These are phyloP conservation scores for Chalaropsis ovoidea DNA, from an alignment of 2,329 filamentous ascomycete species.

Conservation along the genomic window DNA sequence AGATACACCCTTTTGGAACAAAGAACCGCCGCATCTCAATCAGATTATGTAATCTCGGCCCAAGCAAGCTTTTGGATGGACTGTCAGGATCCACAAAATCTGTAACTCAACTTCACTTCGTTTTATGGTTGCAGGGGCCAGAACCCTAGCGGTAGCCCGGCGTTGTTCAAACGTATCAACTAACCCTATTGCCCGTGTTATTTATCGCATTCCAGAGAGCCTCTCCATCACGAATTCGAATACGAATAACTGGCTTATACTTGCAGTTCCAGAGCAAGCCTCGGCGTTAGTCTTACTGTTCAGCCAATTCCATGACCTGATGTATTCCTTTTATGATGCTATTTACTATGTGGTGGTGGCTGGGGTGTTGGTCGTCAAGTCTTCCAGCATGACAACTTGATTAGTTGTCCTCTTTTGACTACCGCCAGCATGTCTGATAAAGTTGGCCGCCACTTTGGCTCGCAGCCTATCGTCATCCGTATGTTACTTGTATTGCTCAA, in stretches of 20 bases:
- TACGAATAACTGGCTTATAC: not conserved
- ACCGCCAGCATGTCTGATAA: not conserved
- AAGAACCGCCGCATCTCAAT: not conserved
- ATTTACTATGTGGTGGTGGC: not conserved
- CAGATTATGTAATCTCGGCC: slow-evolving; percentile 1
- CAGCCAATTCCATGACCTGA: not conserved
- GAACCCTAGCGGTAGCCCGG: not conserved
- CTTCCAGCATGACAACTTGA: not conserved
- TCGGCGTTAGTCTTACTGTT: not conserved
- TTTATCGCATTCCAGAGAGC: no score
- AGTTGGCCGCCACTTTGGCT: not conserved
- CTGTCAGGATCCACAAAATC: not conserved
- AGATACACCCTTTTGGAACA: not conserved
- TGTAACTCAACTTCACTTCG: not conserved
- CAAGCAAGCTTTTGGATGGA: no score
- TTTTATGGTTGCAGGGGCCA: no score
- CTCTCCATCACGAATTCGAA: not conserved
- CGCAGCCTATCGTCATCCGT: not conserved
- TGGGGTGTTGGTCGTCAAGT: not conserved
- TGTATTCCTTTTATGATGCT: not conserved
- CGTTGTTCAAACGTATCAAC: no score
- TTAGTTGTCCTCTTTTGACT: not conserved
- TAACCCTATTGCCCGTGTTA: not conserved
- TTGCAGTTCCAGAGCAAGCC: no score
- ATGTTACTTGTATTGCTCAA: not conserved